Evolutionary conservation across 192 early-diverging fungal species (phyloP).

Genomic region (Umbelopsis sp.): DNA sequence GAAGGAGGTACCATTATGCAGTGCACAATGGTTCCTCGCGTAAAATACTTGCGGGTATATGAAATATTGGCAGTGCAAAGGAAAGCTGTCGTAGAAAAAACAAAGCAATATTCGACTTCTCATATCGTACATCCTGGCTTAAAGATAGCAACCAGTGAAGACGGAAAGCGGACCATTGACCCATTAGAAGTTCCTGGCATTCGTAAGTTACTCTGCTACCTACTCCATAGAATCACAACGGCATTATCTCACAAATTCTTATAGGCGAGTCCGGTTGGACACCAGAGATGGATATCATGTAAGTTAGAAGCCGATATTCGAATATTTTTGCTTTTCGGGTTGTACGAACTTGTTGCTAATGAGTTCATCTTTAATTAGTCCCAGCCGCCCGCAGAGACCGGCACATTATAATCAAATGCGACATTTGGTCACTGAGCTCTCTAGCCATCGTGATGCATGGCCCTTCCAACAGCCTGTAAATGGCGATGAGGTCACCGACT

Average conservation of each 20-base stretch:
- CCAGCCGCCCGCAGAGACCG: conserved; percentile 48
- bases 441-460: conserved; percentile 82
- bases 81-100: conserved; percentile 85
- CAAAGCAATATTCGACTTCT: conserved; percentile 70
- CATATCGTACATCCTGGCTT: conserved; percentile 83
- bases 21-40: conserved; percentile 90
- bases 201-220: conserved; percentile 39
- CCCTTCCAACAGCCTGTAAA: conserved; percentile 94
- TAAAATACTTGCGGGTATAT: conserved; percentile 78
- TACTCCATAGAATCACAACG: background rate
- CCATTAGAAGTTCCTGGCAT: conserved; percentile 90
- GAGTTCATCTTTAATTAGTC: conserved; percentile 15
- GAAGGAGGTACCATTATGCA: conserved; percentile 98
- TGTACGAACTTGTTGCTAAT: background rate
- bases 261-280: conserved; percentile 92
- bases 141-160: conserved; percentile 59
- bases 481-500: conserved; percentile 86
- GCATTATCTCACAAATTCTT: background rate
- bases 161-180: conserved; percentile 63
- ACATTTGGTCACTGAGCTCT: conserved; percentile 76
- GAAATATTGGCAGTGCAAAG: conserved; percentile 77
- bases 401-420: conserved; percentile 71
- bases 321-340: background rate
- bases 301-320: background rate
- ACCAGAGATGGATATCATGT: conserved; percentile 73